Percentiles rank a stretch among this genome's conserved stretches.
phyloP scores from a whole-genome alignment of 176 grass and related monocot genomes.

The Carex kokanica region DNA sequence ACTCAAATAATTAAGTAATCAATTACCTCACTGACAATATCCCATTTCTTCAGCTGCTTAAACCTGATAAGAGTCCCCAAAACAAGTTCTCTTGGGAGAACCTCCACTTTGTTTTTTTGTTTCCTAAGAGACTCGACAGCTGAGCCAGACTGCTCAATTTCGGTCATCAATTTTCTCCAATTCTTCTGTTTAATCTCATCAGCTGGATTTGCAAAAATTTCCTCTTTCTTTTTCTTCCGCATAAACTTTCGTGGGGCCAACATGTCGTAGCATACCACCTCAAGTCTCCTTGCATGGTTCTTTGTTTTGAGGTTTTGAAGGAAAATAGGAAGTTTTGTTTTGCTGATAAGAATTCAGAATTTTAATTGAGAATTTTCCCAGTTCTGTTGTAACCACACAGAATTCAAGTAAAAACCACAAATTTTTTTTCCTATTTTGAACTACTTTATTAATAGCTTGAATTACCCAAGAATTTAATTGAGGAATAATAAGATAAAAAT shows the following conservation, averaged over 20 bases:
- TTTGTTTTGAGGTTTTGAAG: constrained; percentile 38
- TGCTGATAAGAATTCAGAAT: constrained; percentile 40
- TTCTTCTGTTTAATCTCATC: constrained; percentile 70
- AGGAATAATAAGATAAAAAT: not conserved
- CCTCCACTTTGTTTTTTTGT: constrained; percentile 35
- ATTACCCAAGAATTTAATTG: not conserved
- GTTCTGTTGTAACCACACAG: constrained; percentile 1
- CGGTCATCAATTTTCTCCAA: constrained; percentile 84
- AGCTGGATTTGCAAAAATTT: constrained; percentile 58
- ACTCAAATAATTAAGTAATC: not conserved
- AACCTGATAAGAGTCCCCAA: constrained; percentile 80
- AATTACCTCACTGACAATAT: constrained; percentile 81
- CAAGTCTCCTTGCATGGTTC: constrained; percentile 33
- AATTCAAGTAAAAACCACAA: not conserved
- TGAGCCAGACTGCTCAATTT: constrained; percentile 68
- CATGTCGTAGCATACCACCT: constrained; percentile 69
- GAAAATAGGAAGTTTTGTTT: constrained; percentile 40
- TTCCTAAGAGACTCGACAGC: constrained; percentile 58
- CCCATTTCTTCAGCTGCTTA: constrained; percentile 92
- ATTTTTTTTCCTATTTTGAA: not conserved
- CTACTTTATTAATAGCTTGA: not conserved
- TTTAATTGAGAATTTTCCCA: not conserved
- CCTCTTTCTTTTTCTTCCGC: constrained; percentile 65
- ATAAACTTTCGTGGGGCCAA: constrained; percentile 79
- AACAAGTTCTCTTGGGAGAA: constrained; percentile 60